Base-by-base conservation (phyloP, 1,284 basidiomycete genomes). In the Fomitopsis betulina region DNA sequence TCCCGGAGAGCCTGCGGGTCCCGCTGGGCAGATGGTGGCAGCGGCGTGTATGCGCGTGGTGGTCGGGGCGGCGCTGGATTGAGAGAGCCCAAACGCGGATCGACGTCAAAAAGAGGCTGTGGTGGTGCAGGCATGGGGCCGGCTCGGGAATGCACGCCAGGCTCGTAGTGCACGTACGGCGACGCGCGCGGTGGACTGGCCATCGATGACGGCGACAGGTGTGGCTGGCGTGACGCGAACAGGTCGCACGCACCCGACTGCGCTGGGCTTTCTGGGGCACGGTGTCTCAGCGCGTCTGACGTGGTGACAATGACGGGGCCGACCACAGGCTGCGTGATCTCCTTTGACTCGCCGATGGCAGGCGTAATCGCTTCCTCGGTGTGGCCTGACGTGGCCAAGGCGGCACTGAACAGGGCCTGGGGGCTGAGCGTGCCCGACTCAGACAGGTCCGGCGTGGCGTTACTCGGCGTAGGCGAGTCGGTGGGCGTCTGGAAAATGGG, bases 111-210 rank as follows among this genome's bases (percentile, higher is more conserved):
- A 8, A 43, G 21, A 43, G 83, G 76, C 59, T 83, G 76, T 6
- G 87, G 85, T 27, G 86, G 87, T 35, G 82, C 80, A 40, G 88
- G 87, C 61, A 88, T 76, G 43, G 89, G 87, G 1, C 88, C 86
- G 42, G 87, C 87, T 19, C 79, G 88, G 6, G 87, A 77, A 71
- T 90, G 85, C 5, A 86, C 65, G 53, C 85, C 87, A 51, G 85
- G 86, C 60, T 87, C 79, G 67, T 89, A 88, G 63, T 79, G 73
- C 54, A 85, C 70, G 69, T 82, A 87, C n/a, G 58, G 58, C 30
- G 63, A 63, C 45, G 62, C 52, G 6, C 42, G 42, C 42, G 42
- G 30, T 23, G 55, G 32, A 35, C 23, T 33, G 37, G 33, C 21
- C 15, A 61, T 60, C 42, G 60, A 54, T 45, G 52, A 49, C 42